A percentile compares a stretch with the other conserved stretches of the same genome.
These are phyloP conservation scores for Dichotomopilus funicola DNA, from an alignment of 2,329 filamentous ascomycete genomes.

Conservation along the genomic window DNA sequence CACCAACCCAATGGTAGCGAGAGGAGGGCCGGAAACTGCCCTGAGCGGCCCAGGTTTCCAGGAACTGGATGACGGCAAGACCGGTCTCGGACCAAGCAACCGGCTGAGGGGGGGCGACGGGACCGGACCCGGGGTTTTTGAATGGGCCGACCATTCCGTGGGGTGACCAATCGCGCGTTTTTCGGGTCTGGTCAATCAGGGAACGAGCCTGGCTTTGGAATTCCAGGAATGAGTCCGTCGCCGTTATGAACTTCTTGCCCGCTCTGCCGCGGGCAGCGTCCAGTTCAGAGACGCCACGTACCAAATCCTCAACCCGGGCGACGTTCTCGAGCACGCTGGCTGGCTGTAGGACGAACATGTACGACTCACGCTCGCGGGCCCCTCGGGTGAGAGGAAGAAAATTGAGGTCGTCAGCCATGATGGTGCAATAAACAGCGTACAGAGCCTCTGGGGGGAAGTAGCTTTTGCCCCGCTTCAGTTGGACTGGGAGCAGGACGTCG, in stretches of 20 bases:
- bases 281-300: slow-evolving; percentile 48
- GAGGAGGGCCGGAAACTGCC: slow-evolving; percentile 46
- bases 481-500: slow-evolving; percentile 28
- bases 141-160: slow-evolving; percentile 43
- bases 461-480: slow-evolving; percentile 30
- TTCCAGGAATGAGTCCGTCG: slow-evolving; percentile 27
- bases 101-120: slow-evolving; percentile 9
- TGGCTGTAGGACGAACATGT: slow-evolving; percentile 56
- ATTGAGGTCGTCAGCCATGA: slow-evolving; percentile 53
- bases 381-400: slow-evolving; percentile 48
- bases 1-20: slow-evolving; percentile 54
- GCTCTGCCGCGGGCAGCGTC: slow-evolving; percentile 4
- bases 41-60: slow-evolving; percentile 61
- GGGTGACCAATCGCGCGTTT: slow-evolving; percentile 41
- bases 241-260: slow-evolving; percentile 23
- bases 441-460: slow-evolving; percentile 44
- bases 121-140: slow-evolving; percentile 9
- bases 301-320: slow-evolving; percentile 42
- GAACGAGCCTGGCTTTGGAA: slow-evolving; percentile 46
- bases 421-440: slow-evolving; percentile 63
- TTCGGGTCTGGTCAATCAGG: slow-evolving; percentile 47
- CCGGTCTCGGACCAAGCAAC: slow-evolving; percentile 44
- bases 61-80: slow-evolving; percentile 55
- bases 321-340: slow-evolving; percentile 47
- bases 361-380: slow-evolving; percentile 44